Conservation (phyloP, 768 basidiomycete genomes). For the Termitomyces sp. region DNA sequence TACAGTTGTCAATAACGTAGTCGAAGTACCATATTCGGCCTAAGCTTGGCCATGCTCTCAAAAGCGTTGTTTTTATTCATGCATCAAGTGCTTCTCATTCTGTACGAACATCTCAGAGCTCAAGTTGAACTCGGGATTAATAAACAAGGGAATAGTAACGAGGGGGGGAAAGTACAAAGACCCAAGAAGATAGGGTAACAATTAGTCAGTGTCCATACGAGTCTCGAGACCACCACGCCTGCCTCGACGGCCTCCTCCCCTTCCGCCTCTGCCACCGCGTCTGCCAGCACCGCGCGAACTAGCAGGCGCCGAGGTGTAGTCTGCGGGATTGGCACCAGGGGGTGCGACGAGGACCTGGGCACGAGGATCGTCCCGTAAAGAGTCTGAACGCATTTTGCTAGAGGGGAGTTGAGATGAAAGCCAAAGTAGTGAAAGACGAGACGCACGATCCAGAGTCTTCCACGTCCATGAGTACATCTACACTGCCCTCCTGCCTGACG, state of each 20-base stretch:
- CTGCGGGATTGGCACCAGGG: conserved; percentile 54
- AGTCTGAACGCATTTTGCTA: conserved; percentile 87
- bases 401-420: not conserved
- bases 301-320: conserved; percentile 34
- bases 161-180: not conserved
- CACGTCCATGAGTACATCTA: conserved; percentile 56
- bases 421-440: not conserved
- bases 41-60: too few species aligned
- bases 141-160: not conserved
- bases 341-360: conserved; percentile 66
- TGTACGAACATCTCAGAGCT: too few species aligned
- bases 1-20: too few species aligned
- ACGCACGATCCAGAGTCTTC: conserved; percentile 50
- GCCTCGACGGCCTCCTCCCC: conserved; percentile 31
- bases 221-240: conserved; percentile 30
- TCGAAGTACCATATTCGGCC: too few species aligned
- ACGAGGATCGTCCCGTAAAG: conserved; percentile 56
- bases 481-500: conserved; percentile 48
- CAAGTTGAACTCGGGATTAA: not conserved
- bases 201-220: conserved; percentile 53
- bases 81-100: too few species aligned
- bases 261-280: conserved; percentile 30
- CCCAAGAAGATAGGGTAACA: conserved; percentile 10
- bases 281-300: conserved; percentile 26
- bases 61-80: too few species aligned